These are phyloP conservation scores for Wickerhamiella cacticola DNA, from an alignment of 805 yeast genomes.

Conservation along the genomic window DNA sequence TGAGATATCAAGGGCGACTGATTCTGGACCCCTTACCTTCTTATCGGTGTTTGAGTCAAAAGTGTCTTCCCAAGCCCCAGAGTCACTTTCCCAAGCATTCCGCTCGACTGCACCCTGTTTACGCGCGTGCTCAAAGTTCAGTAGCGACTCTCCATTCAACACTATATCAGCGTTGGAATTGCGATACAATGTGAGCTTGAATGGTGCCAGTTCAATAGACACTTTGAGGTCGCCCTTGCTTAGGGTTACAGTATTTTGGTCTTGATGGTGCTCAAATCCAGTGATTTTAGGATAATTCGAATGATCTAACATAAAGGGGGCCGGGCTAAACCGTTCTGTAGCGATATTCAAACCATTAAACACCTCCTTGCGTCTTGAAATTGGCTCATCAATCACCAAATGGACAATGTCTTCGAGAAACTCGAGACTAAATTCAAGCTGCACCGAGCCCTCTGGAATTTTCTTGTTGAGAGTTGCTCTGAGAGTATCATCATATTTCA, in stretches of 20 bases:
- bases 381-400: conserved; percentile 51
- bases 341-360: not conserved
- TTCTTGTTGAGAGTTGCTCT: conserved; percentile 27
- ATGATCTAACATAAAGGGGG: conserved; percentile 15
- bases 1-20: conserved; percentile 66
- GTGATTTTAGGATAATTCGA: not conserved
- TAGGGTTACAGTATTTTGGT: not conserved
- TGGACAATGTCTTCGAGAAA: conserved; percentile 55
- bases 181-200: conserved; percentile 39
- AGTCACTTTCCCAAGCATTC: conserved; percentile 47
- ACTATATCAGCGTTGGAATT: conserved; percentile 39
- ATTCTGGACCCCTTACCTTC: conserved; percentile 63
- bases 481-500: conserved; percentile 6
- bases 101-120: conserved; percentile 31
- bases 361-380: conserved; percentile 25
- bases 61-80: conserved; percentile 55
- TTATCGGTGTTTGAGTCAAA: conserved; percentile 60
- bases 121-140: conserved; percentile 79
- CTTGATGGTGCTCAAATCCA: not conserved
- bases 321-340: conserved; percentile 18
- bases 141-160: conserved; percentile 54
- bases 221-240: conserved; percentile 28
- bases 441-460: conserved; percentile 26
- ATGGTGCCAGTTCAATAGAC: conserved; percentile 36
- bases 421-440: conserved; percentile 46